Base-by-base conservation (phyloP, 2,329 filamentous ascomycete species). In the Sporothrix protearum region DNA sequence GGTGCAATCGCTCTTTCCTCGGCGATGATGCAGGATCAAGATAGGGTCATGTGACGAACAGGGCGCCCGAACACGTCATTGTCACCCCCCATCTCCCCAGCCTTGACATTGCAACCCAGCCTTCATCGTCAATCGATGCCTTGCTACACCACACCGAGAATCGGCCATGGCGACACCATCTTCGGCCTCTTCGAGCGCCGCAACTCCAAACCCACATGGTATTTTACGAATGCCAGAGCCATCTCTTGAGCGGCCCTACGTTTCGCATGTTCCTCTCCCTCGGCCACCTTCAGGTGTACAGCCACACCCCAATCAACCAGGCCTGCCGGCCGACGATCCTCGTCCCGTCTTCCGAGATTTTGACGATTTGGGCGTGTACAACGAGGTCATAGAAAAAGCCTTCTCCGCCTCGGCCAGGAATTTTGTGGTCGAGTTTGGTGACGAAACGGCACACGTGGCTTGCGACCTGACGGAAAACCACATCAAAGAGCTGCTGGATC, bases 381-480 rank as follows among this genome's bases (percentile, higher is more conserved):
- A 82, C 0, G 73, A 79, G 1, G 83, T 84, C 61, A 79, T 85
- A 71, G 63, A 77, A 0, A 78, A 81, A 53, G 82, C 84, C 4
- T 78, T 80, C 16, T 77, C 80, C 57, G 78, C 80, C 1, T 71
- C 77, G 0, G 86, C 85, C 25, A 79, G 76, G 45, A 91, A 90
- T 77, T 91, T 91, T 75, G 85, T 90, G 42, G 81, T 91, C n/a
- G 87, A 90, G 75, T 91, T 91, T 76, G 87, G 87, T 12, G 83
- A 84, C 59, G 79, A 85, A 1, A 78, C 82, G 53, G 87, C 88
- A 49, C 84, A 81, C 71, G 86, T 88, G 72, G 87, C 86, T 2
- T 85, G 86, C 68, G 81, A 91, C 75, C 79, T 91, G 9, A 76
- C 79, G 3, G 76, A 78, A 1, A 74, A 79, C 1, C 81, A 85